Evolutionary conservation across 805 yeast species (phyloP), one percentile per base, ranked within the genome.

Genomic region (Wickerhamomyces silvicola): DNA sequence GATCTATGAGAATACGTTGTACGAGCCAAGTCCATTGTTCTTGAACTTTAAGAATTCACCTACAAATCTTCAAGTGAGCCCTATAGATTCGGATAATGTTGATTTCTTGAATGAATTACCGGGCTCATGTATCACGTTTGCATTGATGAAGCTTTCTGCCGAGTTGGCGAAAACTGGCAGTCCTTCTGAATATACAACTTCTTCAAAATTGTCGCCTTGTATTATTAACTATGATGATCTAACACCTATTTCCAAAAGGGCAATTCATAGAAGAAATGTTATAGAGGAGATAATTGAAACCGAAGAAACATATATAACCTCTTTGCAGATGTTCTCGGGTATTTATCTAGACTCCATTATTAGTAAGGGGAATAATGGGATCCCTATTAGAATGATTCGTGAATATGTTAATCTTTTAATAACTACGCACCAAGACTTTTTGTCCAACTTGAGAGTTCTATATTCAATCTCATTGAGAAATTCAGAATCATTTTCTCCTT

Each of bases 271-370:
- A 24, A 46, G 40, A 15, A 57, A 52, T 28, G 36, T 58, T 2
- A 40, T 68, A n/a, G 64, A 68, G 34, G 82, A 75, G 45, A 46
- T 75, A 5, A 33, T 68, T 0, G 60, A 60, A 10, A 72, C 73
- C 10, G 82, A 75, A 42, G 60, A 56, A 17, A 54, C 53, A 1
- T 75, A 71, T 43, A 48, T 72, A n/a, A 55, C 57, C 27, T 65
- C 71, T 1, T 46, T 75, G 29, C 57, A 56, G 23, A 49, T 68
- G 38, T 50, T 75, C 13, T 53, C 59, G 6, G 61, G 57, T n/a
- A 60, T 56, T 22, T 75, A 72, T 37, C 43, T 71, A 4, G 62
- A 59, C 7, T 59, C 69, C 3, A 44, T 67, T 9, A 47, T 62
- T 16, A 45, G 45, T 7, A 38, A 37, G 31, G 50, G 50, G 6